Evolutionary conservation across 192 early-diverging fungal genomes (phyloP).

Genomic region (Mortierella claussenii): DNA sequence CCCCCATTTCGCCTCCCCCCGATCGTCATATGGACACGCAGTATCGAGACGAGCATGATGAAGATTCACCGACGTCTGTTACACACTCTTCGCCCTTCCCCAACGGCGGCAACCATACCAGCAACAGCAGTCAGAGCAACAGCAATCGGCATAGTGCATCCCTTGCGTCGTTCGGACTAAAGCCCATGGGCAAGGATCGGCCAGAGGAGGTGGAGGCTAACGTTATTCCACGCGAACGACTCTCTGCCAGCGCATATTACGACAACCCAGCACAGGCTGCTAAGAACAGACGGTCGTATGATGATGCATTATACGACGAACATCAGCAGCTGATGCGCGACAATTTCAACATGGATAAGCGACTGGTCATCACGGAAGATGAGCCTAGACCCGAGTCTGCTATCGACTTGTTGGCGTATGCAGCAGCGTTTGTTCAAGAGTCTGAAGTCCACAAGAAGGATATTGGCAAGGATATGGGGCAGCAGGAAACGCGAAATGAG

Average conservation of each 20-base stretch:
- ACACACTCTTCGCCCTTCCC: slow-evolving; percentile 19
- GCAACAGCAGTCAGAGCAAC: slow-evolving; percentile 2
- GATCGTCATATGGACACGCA: slow-evolving; percentile 32
- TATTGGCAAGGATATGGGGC: slow-evolving; percentile 13
- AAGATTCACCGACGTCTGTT: slow-evolving; percentile 28
- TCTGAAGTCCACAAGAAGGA: slow-evolving; percentile 49
- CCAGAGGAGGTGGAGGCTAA: slow-evolving; percentile 16
- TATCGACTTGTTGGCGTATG: slow-evolving; percentile 50
- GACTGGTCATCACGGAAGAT: slow-evolving; percentile 44
- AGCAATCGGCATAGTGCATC: slow-evolving; percentile 40
- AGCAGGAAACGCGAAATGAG: slow-evolving; percentile 20
- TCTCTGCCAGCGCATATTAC: slow-evolving; percentile 6
- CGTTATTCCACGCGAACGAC: slow-evolving; percentile 10
- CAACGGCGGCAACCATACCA: slow-evolving; percentile 7
- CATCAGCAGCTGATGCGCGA: slow-evolving; percentile 48
- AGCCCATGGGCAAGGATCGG: slow-evolving; percentile 13
- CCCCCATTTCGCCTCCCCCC: slow-evolving; percentile 32
- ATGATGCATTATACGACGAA: slow-evolving; percentile 42
- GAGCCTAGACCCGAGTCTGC: slow-evolving; percentile 47
- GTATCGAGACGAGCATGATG: slow-evolving; percentile 38
- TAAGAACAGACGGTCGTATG: slow-evolving; percentile 38
- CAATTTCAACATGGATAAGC: slow-evolving; percentile 48
- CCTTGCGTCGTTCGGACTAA: slow-evolving; percentile 25
- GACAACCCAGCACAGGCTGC: slow-evolving; percentile 14
- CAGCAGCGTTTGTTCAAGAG: slow-evolving; percentile 41